A percentile compares a stretch with the other conserved stretches of the same genome.
These are phyloP conservation scores for Beta vulgaris DNA, from an alignment of 148 eudicot species.

Conservation along the genomic window DNA sequence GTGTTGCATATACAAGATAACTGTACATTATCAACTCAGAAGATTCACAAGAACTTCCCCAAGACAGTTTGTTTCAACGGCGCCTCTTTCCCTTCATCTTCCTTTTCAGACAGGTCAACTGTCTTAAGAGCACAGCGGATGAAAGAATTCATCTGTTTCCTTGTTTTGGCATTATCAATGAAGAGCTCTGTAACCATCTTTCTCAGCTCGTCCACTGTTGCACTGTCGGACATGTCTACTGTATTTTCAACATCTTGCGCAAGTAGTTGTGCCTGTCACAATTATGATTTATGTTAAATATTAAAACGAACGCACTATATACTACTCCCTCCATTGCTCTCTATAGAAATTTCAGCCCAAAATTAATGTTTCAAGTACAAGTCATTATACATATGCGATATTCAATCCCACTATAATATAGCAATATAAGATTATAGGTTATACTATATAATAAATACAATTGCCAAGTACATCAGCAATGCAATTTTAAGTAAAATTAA, in stretches of 20 bases:
- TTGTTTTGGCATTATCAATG: constrained; percentile 62
- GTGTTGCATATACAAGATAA: background rate
- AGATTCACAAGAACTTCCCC: constrained; percentile 39
- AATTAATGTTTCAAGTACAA: too few relatives aligned
- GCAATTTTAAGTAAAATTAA: too few relatives aligned
- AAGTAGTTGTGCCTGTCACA: constrained; percentile 65
- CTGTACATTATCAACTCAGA: background rate
- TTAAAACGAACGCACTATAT: background rate
- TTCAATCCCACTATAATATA: too few relatives aligned
- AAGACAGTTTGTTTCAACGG: constrained; percentile 36
- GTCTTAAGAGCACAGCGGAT: constrained; percentile 48
- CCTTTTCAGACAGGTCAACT: constrained; percentile 35
- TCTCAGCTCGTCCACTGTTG: constrained; percentile 56
- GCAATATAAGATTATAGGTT: too few relatives aligned
- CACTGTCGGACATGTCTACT: constrained; percentile 27
- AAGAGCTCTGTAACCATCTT: constrained; percentile 61
- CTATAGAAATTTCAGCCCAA: too few relatives aligned
- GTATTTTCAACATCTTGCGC: constrained; percentile 55
- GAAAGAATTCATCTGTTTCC: constrained; percentile 72
- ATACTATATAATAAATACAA: too few relatives aligned
- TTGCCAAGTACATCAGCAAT: too few relatives aligned
- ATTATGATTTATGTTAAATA: background rate
- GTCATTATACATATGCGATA: too few relatives aligned
- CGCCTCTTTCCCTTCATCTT: constrained; percentile 38
- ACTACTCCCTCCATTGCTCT: too few relatives aligned